A percentile compares a stretch with the other conserved stretches of the same genome.
These are phyloP conservation scores for Novymonas esmeraldas DNA, from an alignment of 208 protist species.

Conservation along the genomic window DNA sequence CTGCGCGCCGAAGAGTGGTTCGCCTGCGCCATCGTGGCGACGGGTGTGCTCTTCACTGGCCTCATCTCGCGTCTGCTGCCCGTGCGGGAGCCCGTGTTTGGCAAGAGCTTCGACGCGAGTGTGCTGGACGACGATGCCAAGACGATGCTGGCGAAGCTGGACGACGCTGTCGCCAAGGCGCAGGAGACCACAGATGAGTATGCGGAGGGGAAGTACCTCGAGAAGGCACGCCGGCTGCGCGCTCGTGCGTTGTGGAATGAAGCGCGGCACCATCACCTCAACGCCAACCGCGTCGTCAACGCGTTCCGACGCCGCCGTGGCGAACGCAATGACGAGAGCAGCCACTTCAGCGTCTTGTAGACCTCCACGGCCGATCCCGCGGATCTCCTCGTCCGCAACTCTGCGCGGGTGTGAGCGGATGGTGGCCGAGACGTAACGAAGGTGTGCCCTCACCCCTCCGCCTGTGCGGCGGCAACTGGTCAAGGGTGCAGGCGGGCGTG, in stretches of 20 bases:
- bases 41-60: constrained; percentile 37
- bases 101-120: constrained; percentile 32
- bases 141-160: constrained; percentile 55
- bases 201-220: constrained; percentile 48
- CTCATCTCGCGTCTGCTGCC: constrained; percentile 64
- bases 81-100: constrained; percentile 41
- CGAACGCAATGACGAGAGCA: constrained; percentile 27
- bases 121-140: constrained; percentile 57
- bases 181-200: constrained; percentile 37
- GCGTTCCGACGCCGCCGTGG: constrained; percentile 55
- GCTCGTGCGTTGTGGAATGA: constrained; percentile 67
- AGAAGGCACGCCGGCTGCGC: constrained; percentile 43
- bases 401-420: too few species aligned
- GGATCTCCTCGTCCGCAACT: too few species aligned
- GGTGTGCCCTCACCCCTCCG: too few species aligned
- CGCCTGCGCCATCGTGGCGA: constrained; percentile 32
- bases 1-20: constrained; percentile 63
- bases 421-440: too few species aligned
- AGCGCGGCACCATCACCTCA: constrained; percentile 67
- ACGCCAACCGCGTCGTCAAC: constrained; percentile 48
- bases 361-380: too few species aligned
- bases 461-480: too few species aligned
- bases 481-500: too few species aligned
- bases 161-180: constrained; percentile 44
- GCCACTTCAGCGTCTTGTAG: background rate